A percentile compares a stretch with the other conserved stretches of the same genome.
Conservation (phyloP, 139 green algal species). For the Asterochloris sp. region DNA sequence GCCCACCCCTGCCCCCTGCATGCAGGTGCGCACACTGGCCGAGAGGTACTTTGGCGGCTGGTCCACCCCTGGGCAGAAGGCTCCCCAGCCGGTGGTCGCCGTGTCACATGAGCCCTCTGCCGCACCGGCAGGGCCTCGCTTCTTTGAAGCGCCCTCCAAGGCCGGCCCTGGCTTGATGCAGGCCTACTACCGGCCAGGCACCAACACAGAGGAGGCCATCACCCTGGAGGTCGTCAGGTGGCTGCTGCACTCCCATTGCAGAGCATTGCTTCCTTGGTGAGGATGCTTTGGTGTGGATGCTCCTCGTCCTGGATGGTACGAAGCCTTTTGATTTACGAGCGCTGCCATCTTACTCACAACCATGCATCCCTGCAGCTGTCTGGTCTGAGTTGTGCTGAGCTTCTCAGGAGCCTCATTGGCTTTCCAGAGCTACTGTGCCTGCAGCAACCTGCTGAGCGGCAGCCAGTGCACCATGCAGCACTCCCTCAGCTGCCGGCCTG, state of each 20-base stretch:
- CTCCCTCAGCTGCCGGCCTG: no score
- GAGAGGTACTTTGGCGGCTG: slow-evolving; percentile 76
- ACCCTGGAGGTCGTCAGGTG: slow-evolving; percentile 43
- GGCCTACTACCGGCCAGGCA: slow-evolving; percentile 66
- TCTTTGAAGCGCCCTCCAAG: slow-evolving; percentile 20
- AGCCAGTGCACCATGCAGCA: neutral
- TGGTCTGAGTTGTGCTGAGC: neutral
- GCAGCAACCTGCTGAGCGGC: neutral
- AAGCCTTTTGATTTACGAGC: no score
- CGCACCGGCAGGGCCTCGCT: neutral
- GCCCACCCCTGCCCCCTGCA: neutral
- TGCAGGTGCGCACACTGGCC: slow-evolving; percentile 46
- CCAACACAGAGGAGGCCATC: slow-evolving; percentile 20
- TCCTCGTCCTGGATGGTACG: no score
- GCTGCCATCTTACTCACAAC: no score
- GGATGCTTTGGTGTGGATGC: no score
- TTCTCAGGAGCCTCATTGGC: neutral
- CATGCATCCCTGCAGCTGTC: no score
- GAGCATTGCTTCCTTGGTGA: no score
- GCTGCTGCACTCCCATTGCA: no score
- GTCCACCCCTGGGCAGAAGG: slow-evolving; percentile 17
- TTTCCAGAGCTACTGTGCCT: neutral
- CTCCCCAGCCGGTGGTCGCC: neutral
- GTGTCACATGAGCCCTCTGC: neutral
- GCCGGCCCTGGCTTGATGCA: slow-evolving; percentile 52